phyloP scores from a whole-genome alignment of 2,329 filamentous ascomycete genomes.

The Cercospora nicotianae region DNA sequence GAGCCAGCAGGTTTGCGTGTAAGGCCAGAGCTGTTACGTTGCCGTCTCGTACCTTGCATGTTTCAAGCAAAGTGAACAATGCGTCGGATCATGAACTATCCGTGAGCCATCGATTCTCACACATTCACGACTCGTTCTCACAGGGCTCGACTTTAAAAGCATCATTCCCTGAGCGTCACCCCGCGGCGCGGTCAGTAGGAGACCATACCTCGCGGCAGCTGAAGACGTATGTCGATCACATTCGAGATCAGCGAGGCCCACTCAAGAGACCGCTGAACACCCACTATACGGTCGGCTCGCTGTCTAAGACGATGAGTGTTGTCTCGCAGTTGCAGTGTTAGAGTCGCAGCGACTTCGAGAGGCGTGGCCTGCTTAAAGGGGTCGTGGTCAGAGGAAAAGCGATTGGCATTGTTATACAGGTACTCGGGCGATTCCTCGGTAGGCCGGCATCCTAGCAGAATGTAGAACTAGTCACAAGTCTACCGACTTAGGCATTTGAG shows the following conservation, averaged over 20 bases:
- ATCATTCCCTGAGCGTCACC: neutral
- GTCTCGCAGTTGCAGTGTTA: neutral
- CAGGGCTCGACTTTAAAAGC: neutral
- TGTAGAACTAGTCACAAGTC: neutral
- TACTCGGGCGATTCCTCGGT: neutral
- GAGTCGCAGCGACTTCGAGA: neutral
- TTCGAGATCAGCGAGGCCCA: slow-evolving; percentile 16
- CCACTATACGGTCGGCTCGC: neutral
- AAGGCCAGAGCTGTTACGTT: neutral
- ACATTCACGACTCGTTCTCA: neutral
- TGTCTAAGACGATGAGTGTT: neutral
- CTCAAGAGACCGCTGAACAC: neutral
- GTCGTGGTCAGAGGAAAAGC: neutral
- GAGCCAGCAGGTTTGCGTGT: neutral
- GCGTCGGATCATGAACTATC: neutral
- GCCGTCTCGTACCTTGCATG: neutral
- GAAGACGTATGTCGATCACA: slow-evolving; percentile 22
- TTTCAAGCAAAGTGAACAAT: neutral
- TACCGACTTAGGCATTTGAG: neutral
- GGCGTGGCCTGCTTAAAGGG: neutral
- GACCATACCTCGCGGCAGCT: neutral
- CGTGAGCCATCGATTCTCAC: neutral
- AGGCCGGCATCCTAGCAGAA: neutral
- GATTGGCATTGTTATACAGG: neutral
- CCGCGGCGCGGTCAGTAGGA: neutral